Evolutionary conservation across 73 alveolate genomes (phyloP), one percentile per base, ranked within the genome.

Genomic region (Stentor coeruleus): DNA sequence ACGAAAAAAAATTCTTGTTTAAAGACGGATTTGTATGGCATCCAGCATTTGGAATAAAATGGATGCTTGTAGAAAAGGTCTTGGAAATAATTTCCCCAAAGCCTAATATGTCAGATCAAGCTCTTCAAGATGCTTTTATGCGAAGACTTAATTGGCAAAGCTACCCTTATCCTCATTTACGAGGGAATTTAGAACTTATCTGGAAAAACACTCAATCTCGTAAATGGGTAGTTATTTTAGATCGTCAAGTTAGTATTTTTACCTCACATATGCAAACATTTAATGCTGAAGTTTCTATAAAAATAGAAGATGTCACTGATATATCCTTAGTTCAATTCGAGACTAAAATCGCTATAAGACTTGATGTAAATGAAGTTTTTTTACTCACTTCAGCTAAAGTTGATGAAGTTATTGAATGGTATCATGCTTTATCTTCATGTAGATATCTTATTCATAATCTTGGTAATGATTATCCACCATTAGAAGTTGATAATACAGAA

Each of bases 391-490:
- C 66, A 20, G 40, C 2, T 20, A 66, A 66, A 66, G 33, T 33
- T 20, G 79, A 66, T 20, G 79, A 66, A 33, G 79, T 66, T 2
- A 66, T 66, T 20, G 79, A 66, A 40, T 66, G 79, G 79, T 66
- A 66, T 31, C 79, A 66, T 2, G 79, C 79, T 1, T 15, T 66
- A 28, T 31, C n/a, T 66, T 66, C 49, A 28, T 20, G 40, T 1
- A 20, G 79, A 1, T 33, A 66, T 66, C 37, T 66, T 1, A 20
- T 66, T 28, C n/a, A 28, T 26, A 40, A 14, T 66, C 37, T 66
- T 28, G 37, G 79, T 2, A 31, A 20, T 31, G 79, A 66, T 20
- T 66, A 28, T 11, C n/a, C 37, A 15, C n/a, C 37, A 31, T 40
- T 31, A 20, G 37, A 66, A 20, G n/a, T 20, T 26, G 79, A 66